Conservation (phyloP, 495 filamentous ascomycete species). For the Aspergillus ellipticus region DNA sequence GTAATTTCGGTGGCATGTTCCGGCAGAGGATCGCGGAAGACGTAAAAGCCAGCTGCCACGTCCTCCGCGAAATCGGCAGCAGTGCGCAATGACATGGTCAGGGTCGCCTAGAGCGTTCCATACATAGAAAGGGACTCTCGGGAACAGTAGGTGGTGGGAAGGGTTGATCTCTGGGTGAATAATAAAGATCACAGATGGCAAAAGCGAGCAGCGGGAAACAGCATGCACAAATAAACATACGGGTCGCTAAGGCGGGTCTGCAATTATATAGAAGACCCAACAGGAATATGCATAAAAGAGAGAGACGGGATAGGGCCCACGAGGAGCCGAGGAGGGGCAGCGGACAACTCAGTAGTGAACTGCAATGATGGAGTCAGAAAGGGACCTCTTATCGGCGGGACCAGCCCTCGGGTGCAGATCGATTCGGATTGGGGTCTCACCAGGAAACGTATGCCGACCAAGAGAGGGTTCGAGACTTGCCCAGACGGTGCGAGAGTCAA, state of each 20-base stretch:
- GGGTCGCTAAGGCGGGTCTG: neutral
- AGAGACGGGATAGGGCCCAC: slow-evolving; percentile 8
- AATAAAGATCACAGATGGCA: neutral
- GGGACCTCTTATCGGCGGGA: slow-evolving; percentile 14
- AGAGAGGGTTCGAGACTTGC: neutral
- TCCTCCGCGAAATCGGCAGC: slow-evolving; percentile 51
- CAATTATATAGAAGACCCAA: neutral
- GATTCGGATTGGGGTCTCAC: slow-evolving; percentile 11
- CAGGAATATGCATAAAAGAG: neutral
- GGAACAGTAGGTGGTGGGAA: neutral
- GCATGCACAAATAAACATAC: neutral
- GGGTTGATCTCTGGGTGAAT: neutral
- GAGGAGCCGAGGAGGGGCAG: slow-evolving; percentile 14
- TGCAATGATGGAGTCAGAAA: slow-evolving; percentile 15
- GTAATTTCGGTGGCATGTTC: slow-evolving; percentile 54
- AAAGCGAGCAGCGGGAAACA: neutral
- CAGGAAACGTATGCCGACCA: neutral
- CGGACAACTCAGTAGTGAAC: slow-evolving; percentile 22
- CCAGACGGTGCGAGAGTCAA: neutral
- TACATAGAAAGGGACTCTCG: slow-evolving; percentile 6
- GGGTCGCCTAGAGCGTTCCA: slow-evolving; percentile 11
- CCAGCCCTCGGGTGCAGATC: slow-evolving; percentile 18
- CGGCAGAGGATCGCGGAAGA: slow-evolving; percentile 50
- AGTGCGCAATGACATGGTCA: slow-evolving; percentile 44
- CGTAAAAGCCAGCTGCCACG: slow-evolving; percentile 48